Conservation (phyloP, 2,329 filamentous ascomycete species). For the Geoglossum cookeanum region DNA sequence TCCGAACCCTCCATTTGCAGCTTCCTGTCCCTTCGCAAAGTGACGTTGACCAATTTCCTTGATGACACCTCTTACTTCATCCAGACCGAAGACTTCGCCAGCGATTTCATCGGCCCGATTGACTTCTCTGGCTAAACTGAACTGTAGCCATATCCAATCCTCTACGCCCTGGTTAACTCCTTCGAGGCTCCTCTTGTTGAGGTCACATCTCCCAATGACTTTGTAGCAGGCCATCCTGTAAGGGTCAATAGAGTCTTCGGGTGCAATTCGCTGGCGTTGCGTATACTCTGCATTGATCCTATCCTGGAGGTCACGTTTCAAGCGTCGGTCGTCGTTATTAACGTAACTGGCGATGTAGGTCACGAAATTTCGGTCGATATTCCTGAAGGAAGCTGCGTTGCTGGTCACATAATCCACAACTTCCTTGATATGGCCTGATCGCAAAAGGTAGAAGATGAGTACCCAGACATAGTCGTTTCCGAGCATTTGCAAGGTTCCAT, state of each 20-base stretch:
- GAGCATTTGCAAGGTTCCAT: constrained; percentile 59
- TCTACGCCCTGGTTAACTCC: constrained; percentile 39
- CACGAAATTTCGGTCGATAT: constrained; percentile 77
- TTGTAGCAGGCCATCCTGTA: constrained; percentile 98
- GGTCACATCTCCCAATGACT: constrained; percentile 64
- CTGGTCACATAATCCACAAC: constrained; percentile 71
- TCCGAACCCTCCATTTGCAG: constrained; percentile 62
- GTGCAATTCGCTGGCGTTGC: constrained; percentile 64
- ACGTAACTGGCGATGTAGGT: constrained; percentile 76
- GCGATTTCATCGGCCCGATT: constrained; percentile 40
- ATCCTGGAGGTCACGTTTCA: constrained; percentile 63
- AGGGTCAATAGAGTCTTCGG: constrained; percentile 75
- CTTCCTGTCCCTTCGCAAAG: constrained; percentile 64
- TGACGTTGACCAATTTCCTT: constrained; percentile 78
- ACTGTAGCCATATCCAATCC: constrained; percentile 50
- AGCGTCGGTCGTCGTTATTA: constrained; percentile 52
- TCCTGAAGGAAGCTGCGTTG: constrained; percentile 64
- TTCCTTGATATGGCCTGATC: constrained; percentile 67
- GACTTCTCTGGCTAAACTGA: constrained; percentile 41
- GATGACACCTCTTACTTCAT: constrained; percentile 60
- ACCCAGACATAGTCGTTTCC: constrained; percentile 83
- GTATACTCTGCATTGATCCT: constrained; percentile 82
- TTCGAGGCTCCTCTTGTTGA: constrained; percentile 36
- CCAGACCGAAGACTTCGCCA: constrained; percentile 41
- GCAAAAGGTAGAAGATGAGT: constrained; percentile 76